Base-by-base conservation (phyloP, 106 monocot species). In the Acorus gramineus region DNA sequence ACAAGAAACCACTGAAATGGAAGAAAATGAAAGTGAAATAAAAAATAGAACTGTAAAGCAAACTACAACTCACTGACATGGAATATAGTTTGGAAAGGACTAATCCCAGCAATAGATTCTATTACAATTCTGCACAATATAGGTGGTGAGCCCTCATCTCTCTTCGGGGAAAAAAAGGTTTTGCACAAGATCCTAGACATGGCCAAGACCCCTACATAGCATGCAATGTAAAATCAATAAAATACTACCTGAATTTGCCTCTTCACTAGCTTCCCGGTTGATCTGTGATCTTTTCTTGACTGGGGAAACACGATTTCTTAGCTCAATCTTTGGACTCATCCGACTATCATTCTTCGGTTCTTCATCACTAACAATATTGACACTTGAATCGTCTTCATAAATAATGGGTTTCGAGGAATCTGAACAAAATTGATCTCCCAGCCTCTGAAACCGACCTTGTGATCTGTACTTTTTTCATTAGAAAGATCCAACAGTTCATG, bases 381-480 rank as follows among this genome's bases (percentile, higher is more conserved):
- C 43, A 69, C 82, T 85, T 42, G 78, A 78, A 63, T 77, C 80
- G 53, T 85, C 85, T 71, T 82, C 85, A 73, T 62, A 73, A 11
- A 50, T 50, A 49, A 52, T 59, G 14, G 66, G 58, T 61, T 76
- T 85, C 47, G 53, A 59, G 47, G 54, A 74, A 63, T 82, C 85
- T 63, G 68, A 73, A 66, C 72, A 57, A 66, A 82, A 65, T 28
- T 76, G 66, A 75, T 78, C 71, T 14, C 74, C 74, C 3, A 82
- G 59, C 56, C 64, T 71, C 14, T 79, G 71, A 48, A 81, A 54
- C 49, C 75, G 78, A 68, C 61, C 61, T 70, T 85, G 75, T 62
- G 82, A 76, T 71, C 85, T 85, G 71, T 63, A 7, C 13, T 60
- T 69, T 62, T 64, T 6, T 49, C 11, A 63, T 49, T 43, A 44